A percentile compares a stretch with the other conserved stretches of the same genome.
These are phyloP conservation scores for Lecanoromycetidae sp. DNA, from an alignment of 2,329 filamentous ascomycete species.

Conservation along the genomic window DNA sequence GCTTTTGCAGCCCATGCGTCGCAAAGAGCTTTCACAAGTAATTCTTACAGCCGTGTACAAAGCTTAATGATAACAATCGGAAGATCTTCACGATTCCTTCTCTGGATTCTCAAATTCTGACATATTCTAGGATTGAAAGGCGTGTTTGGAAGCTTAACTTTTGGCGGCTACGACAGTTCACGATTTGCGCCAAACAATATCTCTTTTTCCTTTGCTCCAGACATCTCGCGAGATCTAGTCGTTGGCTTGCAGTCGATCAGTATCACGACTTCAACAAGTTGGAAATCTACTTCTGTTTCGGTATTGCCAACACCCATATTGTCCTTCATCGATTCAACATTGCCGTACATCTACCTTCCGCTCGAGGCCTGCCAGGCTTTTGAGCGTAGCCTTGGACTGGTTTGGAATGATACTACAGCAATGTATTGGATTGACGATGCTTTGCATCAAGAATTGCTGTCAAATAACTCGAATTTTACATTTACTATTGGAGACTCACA, in stretches of 20 bases:
- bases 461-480: constrained; percentile 24
- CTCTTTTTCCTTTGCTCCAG: constrained; percentile 9
- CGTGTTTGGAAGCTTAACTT: constrained; percentile 17
- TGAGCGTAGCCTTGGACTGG: constrained; percentile 27
- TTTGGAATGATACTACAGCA: constrained; percentile 21
- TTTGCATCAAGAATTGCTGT: constrained; percentile 21
- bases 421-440: constrained; percentile 27
- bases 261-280: background rate
- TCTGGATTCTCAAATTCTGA: background rate
- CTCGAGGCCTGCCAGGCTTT: constrained; percentile 25
- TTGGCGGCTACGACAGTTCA: constrained; percentile 20
- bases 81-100: background rate
- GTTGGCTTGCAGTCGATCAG: constrained; percentile 9
- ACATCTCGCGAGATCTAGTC: constrained; percentile 10
- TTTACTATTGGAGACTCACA: constrained; percentile 24
- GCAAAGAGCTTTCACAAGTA: too few relatives aligned
- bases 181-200: constrained; percentile 17
- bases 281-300: background rate
- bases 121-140: constrained; percentile 6
- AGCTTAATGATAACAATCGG: background rate
- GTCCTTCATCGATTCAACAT: constrained; percentile 13
- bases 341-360: constrained; percentile 46
- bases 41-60: background rate
- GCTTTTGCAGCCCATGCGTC: too few relatives aligned
- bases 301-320: constrained; percentile 2